Evolutionary conservation across 768 basidiomycete species (phyloP).

Genomic region (Terana coerulea): DNA sequence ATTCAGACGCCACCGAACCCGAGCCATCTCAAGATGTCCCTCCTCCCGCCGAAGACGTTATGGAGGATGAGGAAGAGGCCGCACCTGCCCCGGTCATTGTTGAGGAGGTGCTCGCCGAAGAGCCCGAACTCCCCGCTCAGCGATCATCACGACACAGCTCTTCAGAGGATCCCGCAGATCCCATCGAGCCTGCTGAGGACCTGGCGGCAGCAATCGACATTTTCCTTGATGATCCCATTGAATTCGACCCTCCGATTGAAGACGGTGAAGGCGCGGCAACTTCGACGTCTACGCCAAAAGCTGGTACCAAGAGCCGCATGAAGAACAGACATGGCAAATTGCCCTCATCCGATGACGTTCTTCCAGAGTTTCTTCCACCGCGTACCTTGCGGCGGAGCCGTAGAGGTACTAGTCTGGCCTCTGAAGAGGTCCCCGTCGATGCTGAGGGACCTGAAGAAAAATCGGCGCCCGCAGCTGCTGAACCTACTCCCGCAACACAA

Average conservation of each 20-base stretch:
- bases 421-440: too few species aligned
- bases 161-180: conserved; percentile 27
- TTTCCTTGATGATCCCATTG: conserved; percentile 29
- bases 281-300: conserved; percentile 23
- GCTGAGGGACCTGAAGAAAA: too few species aligned
- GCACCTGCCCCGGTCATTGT: background rate
- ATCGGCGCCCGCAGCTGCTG: too few species aligned
- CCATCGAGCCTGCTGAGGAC: conserved; percentile 42
- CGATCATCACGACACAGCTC: background rate
- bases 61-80: background rate
- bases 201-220: conserved; percentile 19
- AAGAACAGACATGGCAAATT: conserved; percentile 37
- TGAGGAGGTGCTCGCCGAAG: background rate
- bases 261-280: conserved; percentile 10
- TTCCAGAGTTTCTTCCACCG: conserved; percentile 12
- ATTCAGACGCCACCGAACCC: background rate
- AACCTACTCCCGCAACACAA: too few species aligned
- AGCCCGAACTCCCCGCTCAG: background rate
- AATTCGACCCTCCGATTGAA: conserved; percentile 13
- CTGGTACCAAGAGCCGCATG: conserved; percentile 38
- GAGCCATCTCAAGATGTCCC: background rate
- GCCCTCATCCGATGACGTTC: conserved; percentile 8
- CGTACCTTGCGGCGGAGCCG: too few species aligned
- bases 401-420: too few species aligned
- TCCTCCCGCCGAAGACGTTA: background rate